Evolutionary conservation across 2,329 filamentous ascomycete genomes (phyloP).

Genomic region (Allantophomopsis lycopodina): DNA sequence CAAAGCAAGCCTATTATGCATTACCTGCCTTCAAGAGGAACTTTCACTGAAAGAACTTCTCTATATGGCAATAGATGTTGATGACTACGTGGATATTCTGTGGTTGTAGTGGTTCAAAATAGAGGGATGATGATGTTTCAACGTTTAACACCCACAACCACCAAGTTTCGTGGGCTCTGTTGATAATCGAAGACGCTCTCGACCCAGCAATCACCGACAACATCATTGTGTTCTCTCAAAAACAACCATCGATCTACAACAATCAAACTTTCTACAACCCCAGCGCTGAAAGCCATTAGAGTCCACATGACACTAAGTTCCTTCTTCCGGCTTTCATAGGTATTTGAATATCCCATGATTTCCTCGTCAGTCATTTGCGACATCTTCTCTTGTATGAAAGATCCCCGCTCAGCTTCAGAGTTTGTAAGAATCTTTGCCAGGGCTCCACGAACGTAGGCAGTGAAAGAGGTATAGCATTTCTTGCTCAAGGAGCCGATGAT

Average conservation of each 20-base stretch:
- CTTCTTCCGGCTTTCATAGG: constrained; percentile 54
- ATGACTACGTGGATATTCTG: no score
- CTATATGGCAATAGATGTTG: no score
- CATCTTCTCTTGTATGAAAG: constrained; percentile 53
- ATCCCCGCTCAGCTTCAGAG: constrained; percentile 40
- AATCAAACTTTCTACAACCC: constrained; percentile 78
- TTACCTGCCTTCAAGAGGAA: no score
- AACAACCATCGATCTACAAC: constrained; percentile 85
- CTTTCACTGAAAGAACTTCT: no score
- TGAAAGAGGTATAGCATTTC: constrained; percentile 61
- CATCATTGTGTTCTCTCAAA: constrained; percentile 60
- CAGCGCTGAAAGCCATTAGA: constrained; percentile 90
- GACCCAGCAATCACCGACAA: constrained; percentile 71
- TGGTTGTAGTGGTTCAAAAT: no score
- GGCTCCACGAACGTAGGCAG: constrained; percentile 68
- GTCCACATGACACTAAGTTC: constrained; percentile 84
- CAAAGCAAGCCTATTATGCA: no score
- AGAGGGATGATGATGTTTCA: background rate
- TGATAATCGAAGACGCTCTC: constrained; percentile 85
- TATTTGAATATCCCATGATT: constrained; percentile 54
- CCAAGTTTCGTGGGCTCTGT: constrained; percentile 78
- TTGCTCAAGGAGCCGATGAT: constrained; percentile 81
- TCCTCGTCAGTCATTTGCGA: constrained; percentile 58
- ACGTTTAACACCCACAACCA: constrained; percentile 75
- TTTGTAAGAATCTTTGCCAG: constrained; percentile 57